Evolutionary conservation across 345 rosid species (phyloP).

Genomic region (Iberis pinnata): DNA sequence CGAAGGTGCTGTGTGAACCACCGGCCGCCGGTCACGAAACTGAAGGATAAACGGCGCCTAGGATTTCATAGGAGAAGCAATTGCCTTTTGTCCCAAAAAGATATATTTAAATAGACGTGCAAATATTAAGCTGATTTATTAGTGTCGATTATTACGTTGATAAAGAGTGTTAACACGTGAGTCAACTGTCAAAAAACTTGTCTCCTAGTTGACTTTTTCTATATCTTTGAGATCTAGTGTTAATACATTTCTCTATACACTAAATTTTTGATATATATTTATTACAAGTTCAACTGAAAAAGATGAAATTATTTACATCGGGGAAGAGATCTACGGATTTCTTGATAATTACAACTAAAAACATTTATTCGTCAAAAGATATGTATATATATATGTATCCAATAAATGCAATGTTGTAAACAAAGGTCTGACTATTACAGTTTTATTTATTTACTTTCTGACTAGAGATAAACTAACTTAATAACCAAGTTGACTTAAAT

Average conservation of each 20-base stretch:
- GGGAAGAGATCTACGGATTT: constrained; percentile 5
- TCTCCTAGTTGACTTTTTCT: constrained; percentile 17
- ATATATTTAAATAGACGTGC: too few species aligned
- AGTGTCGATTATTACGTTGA: constrained; percentile 9
- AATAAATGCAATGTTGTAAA: constrained; percentile 19
- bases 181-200: constrained; percentile 18
- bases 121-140: constrained; percentile 7
- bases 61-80: too few species aligned
- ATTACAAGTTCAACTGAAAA: neutral
- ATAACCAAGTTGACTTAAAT: constrained; percentile 20
- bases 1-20: too few species aligned
- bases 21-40: too few species aligned
- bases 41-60: too few species aligned
- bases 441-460: neutral
- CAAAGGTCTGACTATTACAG: constrained; percentile 12
- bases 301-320: too few species aligned
- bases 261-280: too few species aligned
- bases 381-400: neutral
- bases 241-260: too few species aligned
- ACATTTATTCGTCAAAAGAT: constrained; percentile 27
- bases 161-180: constrained; percentile 21
- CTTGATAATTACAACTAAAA: constrained; percentile 16
- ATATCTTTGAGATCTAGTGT: neutral
- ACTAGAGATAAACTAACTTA: constrained; percentile 4
- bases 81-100: too few species aligned